Conservation (phyloP, 139 green algal species). For the Closterium sp. region DNA sequence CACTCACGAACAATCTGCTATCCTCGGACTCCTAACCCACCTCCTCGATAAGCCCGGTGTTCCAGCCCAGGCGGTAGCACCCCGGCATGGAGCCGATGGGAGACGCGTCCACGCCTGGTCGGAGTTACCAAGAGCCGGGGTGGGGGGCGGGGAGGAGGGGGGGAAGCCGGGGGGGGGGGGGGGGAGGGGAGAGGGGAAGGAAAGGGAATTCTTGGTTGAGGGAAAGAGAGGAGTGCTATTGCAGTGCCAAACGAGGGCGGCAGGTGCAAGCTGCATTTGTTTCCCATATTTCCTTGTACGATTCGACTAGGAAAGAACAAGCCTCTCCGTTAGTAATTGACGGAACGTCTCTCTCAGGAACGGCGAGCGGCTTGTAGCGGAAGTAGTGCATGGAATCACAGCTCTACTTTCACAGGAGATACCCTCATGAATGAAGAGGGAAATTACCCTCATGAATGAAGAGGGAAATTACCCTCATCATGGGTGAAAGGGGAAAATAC, state of each 20-base stretch:
- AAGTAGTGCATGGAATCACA: slow-evolving; percentile 55
- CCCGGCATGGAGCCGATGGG: slow-evolving; percentile 46
- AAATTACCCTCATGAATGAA: slow-evolving; percentile 98
- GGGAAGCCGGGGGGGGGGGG: neutral
- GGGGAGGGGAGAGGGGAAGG: slow-evolving; percentile 73
- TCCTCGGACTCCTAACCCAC: neutral
- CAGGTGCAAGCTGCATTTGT: neutral
- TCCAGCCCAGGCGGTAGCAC: slow-evolving; percentile 46
- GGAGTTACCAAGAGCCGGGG: neutral
- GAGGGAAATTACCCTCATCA: too few relatives aligned
- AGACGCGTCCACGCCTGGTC: slow-evolving; percentile 36
- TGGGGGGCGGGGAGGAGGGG: neutral
- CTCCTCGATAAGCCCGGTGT: slow-evolving; percentile 48
- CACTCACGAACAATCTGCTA: too few relatives aligned
- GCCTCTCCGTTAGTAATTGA: too few relatives aligned
- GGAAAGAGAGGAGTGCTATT: neutral
- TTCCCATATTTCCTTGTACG: neutral
- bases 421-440: slow-evolving; percentile 94
- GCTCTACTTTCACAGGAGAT: too few relatives aligned
- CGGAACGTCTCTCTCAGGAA: too few relatives aligned
- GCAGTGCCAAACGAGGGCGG: neutral
- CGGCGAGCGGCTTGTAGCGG: too few relatives aligned
- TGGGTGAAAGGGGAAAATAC: too few relatives aligned
- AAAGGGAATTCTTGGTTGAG: neutral
- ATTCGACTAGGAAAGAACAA: neutral